phyloP scores from a whole-genome alignment of 306 rosid species.

The Cicer pinnatifidum region DNA sequence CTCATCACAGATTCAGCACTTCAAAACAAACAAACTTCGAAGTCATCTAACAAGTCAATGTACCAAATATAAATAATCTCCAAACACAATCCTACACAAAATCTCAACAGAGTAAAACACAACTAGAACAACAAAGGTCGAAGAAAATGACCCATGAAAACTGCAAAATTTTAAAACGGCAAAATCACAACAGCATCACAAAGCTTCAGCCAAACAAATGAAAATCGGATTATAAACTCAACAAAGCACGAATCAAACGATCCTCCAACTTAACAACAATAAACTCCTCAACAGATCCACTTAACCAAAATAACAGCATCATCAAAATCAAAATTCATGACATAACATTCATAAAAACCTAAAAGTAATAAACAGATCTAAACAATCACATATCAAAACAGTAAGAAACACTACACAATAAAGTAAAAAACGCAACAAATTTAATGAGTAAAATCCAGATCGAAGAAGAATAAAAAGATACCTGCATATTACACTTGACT shows the following conservation, averaged over 20 bases:
- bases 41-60: neutral
- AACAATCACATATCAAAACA: conserved; percentile 1
- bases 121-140: neutral
- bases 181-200: neutral
- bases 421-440: neutral
- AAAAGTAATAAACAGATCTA: conserved; percentile 51
- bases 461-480: conserved; percentile 2
- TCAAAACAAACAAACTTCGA: neutral
- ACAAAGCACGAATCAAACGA: neutral
- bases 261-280: conserved; percentile 3
- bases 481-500: conserved; percentile 99
- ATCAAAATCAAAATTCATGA: neutral
- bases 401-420: neutral
- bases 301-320: neutral
- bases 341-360: neutral
- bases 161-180: neutral
- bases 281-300: conserved; percentile 40
- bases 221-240: neutral
- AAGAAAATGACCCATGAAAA: neutral
- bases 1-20: neutral
- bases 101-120: neutral
- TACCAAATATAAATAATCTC: neutral
- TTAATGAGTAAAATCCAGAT: conserved; percentile 29
- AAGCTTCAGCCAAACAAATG: neutral
- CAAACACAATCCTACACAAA: neutral